These are phyloP conservation scores for Diaporthe nobilis DNA, from an alignment of 2,329 filamentous ascomycete species.

Conservation along the genomic window DNA sequence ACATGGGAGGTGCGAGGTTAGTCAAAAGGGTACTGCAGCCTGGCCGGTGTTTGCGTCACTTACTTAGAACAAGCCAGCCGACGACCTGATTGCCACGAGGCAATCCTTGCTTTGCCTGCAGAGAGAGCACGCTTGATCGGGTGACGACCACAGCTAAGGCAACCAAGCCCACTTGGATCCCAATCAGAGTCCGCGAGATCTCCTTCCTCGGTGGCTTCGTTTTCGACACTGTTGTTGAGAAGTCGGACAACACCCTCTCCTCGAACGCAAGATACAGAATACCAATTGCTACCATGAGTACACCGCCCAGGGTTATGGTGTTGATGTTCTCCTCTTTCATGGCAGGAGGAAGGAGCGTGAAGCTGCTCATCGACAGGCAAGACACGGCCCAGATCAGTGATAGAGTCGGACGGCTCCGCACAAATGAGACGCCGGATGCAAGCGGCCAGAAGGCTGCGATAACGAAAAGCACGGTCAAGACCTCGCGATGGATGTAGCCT, in stretches of 20 bases:
- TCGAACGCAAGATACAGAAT: slow-evolving; percentile 86
- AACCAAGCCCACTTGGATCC: slow-evolving; percentile 83
- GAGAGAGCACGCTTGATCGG: slow-evolving; percentile 83
- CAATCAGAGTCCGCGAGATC: slow-evolving; percentile 72
- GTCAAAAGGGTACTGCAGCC: slow-evolving; percentile 26
- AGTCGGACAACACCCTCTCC: slow-evolving; percentile 68
- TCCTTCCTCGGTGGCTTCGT: slow-evolving; percentile 52
- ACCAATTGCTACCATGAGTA: slow-evolving; percentile 83
- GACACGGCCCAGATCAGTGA: slow-evolving; percentile 80
- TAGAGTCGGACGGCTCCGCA: slow-evolving; percentile 75
- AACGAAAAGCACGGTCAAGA: slow-evolving; percentile 86
- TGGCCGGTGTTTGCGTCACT: slow-evolving; percentile 47
- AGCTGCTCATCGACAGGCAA: slow-evolving; percentile 88
- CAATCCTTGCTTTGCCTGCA: slow-evolving; percentile 88
- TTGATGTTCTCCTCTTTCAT: slow-evolving; percentile 85
- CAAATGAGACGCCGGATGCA: slow-evolving; percentile 80
- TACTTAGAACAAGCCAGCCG: slow-evolving; percentile 85
- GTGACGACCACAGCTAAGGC: slow-evolving; percentile 88
- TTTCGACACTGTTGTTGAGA: slow-evolving; percentile 49
- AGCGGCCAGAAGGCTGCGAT: slow-evolving; percentile 84
- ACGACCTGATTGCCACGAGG: slow-evolving; percentile 90
- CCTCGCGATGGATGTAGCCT: slow-evolving; percentile 91
- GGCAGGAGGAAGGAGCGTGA: slow-evolving; percentile 85
- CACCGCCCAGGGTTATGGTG: slow-evolving; percentile 81
- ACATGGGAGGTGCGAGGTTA: slow-evolving; percentile 44